phyloP scores from a whole-genome alignment of 768 basidiomycete genomes.

The Suillus tomentosus region DNA sequence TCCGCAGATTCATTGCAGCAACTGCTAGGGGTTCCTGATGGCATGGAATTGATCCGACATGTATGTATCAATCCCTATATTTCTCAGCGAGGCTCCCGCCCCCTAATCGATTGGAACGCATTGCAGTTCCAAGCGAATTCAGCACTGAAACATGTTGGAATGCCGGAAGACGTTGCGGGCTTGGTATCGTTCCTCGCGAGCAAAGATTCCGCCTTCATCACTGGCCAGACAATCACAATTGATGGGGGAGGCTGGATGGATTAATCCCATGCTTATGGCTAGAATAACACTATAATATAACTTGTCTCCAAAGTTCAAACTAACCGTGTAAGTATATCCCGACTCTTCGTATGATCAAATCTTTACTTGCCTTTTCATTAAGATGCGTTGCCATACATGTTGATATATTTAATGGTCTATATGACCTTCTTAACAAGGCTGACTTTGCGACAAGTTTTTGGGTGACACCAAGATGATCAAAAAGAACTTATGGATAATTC shows the following conservation, averaged over 20 bases:
- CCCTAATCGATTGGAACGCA: neutral
- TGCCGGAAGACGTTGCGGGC: slow-evolving; percentile 27
- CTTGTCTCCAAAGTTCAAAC: neutral
- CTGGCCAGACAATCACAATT: slow-evolving; percentile 23
- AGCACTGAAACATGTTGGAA: slow-evolving; percentile 11
- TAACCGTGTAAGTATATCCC: neutral
- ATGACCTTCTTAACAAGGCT: neutral
- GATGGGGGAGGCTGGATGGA: slow-evolving; percentile 13
- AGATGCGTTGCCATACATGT: neutral
- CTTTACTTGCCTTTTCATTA: neutral
- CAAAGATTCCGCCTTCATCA: slow-evolving; percentile 31
- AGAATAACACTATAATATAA: neutral
- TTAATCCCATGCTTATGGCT: neutral
- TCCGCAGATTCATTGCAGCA: neutral
- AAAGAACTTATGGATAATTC: neutral
- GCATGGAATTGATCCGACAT: neutral
- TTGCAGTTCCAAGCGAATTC: slow-evolving; percentile 13
- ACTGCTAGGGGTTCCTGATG: slow-evolving; percentile 1
- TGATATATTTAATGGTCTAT: neutral
- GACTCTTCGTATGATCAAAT: neutral
- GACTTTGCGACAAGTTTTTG: neutral
- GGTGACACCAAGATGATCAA: neutral
- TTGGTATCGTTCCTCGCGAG: slow-evolving; percentile 37
- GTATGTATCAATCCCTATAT: neutral
- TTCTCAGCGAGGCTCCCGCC: neutral